Evolutionary conservation across 768 basidiomycete genomes (phyloP).

Genomic region (Trametes cingulata): DNA sequence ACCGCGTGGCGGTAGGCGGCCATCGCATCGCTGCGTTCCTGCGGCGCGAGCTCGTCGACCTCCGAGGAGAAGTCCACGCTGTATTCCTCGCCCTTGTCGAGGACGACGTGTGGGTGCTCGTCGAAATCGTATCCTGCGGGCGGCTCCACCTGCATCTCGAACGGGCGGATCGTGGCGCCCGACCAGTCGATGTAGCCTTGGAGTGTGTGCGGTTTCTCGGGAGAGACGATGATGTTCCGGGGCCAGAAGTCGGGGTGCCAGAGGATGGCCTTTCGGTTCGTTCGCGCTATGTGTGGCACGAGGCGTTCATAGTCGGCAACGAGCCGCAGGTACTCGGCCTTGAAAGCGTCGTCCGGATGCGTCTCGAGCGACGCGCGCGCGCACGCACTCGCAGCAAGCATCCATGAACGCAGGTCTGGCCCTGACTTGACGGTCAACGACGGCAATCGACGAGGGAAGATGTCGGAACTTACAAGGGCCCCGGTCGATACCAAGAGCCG

Average conservation of each 20-base stretch:
- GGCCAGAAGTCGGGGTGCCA: constrained; percentile 27
- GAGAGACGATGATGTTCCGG: constrained; percentile 20
- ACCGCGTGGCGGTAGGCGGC: constrained; percentile 3
- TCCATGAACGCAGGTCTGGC: constrained; percentile 7
- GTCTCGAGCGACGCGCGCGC: constrained; percentile 4
- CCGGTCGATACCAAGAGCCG: constrained; percentile 14
- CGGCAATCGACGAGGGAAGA: background rate
- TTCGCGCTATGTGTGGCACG: background rate
- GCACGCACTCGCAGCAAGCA: constrained; percentile 4
- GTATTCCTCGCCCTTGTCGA: background rate
- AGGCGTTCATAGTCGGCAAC: constrained; percentile 10
- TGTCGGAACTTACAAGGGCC: constrained; percentile 15
- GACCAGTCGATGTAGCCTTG: constrained; percentile 26
- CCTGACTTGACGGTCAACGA: background rate
- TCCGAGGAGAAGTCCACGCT: background rate
- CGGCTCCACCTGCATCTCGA: background rate
- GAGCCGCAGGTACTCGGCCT: background rate
- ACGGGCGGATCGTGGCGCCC: background rate
- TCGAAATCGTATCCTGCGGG: constrained; percentile 7
- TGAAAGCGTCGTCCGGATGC: background rate
- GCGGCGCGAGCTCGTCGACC: background rate
- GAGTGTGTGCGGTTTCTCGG: constrained; percentile 1
- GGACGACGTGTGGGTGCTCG: background rate
- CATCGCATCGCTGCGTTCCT: background rate
- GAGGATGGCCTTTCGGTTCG: constrained; percentile 5